Percentiles rank a stretch among this genome's conserved stretches.
phyloP scores from a whole-genome alignment of 2,329 filamentous ascomycete species.

The Lasiodiplodia theobromae region DNA sequence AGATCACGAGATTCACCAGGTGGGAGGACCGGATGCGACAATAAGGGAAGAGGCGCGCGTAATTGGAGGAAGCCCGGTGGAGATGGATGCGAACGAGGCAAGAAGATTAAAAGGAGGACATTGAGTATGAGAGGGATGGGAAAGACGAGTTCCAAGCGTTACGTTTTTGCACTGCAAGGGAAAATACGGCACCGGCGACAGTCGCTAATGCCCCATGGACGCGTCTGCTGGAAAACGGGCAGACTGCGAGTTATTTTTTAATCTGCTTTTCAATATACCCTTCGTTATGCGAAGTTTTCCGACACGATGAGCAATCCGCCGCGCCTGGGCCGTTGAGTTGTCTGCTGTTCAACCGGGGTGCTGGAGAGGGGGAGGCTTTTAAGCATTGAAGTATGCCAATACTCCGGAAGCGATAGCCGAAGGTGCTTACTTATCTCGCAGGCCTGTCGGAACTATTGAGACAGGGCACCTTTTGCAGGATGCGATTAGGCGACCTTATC shows the following conservation, averaged over 20 bases:
- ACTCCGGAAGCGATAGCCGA: not conserved
- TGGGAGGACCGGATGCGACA: not conserved
- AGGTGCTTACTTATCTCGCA: slow-evolving; percentile 15
- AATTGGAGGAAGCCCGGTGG: not conserved
- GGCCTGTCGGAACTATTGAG: not conserved
- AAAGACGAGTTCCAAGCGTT: not conserved
- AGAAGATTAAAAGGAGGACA: not conserved
- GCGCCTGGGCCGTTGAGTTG: not conserved
- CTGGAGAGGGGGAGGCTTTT: not conserved
- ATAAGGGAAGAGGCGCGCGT: not conserved
- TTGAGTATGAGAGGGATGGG: not conserved
- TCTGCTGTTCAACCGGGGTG: not conserved
- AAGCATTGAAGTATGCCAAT: not conserved
- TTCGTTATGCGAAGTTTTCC: not conserved
- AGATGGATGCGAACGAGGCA: slow-evolving; percentile 11
- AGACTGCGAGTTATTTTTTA: not conserved
- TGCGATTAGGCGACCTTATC: slow-evolving; percentile 14
- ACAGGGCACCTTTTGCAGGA: not conserved
- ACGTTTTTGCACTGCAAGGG: not conserved
- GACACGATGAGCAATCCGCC: not conserved
- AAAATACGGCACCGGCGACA: slow-evolving; percentile 11
- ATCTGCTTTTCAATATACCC: not conserved
- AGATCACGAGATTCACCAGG: slow-evolving; percentile 20
- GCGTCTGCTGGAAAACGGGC: not conserved
- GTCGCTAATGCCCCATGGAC: slow-evolving; percentile 11